Conservation (phyloP, 164 flowering plant genomes). For the Stephania yunnanensis region DNA sequence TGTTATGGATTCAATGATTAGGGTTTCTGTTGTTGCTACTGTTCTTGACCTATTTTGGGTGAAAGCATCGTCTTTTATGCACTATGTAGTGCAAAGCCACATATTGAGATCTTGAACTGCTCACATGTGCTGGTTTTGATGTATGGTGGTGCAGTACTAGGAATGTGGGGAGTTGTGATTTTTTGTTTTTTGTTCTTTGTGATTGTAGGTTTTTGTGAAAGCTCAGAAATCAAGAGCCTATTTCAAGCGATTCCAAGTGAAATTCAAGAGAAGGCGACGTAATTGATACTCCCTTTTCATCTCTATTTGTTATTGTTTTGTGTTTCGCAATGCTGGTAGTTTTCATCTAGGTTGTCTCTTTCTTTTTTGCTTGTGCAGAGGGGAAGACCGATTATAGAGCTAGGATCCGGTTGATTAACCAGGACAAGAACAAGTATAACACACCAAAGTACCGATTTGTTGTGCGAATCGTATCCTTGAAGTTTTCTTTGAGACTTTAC, state of each 20-base stretch:
- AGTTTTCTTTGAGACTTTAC: slow-evolving; percentile 39
- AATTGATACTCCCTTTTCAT: background rate
- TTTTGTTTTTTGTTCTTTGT: background rate
- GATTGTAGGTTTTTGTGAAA: slow-evolving; percentile 35
- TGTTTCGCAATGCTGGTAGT: background rate
- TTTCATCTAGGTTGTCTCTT: background rate
- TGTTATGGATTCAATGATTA: too few relatives aligned
- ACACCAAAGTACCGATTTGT: slow-evolving; percentile 82
- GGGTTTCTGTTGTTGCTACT: too few relatives aligned
- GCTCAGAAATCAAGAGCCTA: slow-evolving; percentile 37
- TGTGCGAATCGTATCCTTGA: slow-evolving; percentile 66
- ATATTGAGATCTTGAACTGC: too few relatives aligned
- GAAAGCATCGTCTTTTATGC: too few relatives aligned
- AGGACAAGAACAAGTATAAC: slow-evolving; percentile 89
- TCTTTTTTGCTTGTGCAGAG: slow-evolving; percentile 28
- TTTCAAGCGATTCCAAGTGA: slow-evolving; percentile 45
- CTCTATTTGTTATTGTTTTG: background rate
- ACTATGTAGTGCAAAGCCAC: too few relatives aligned
- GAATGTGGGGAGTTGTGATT: too few relatives aligned
- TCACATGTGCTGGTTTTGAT: too few relatives aligned
- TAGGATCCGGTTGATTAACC: slow-evolving; percentile 74
- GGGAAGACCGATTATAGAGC: slow-evolving; percentile 93
- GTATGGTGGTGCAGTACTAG: too few relatives aligned
- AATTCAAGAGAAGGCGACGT: slow-evolving; percentile 45
- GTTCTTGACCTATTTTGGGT: too few relatives aligned